A percentile compares a stretch with the other conserved stretches of the same genome.
These are phyloP conservation scores for Lactifluus pinguis DNA, from an alignment of 768 basidiomycete genomes.

Conservation along the genomic window DNA sequence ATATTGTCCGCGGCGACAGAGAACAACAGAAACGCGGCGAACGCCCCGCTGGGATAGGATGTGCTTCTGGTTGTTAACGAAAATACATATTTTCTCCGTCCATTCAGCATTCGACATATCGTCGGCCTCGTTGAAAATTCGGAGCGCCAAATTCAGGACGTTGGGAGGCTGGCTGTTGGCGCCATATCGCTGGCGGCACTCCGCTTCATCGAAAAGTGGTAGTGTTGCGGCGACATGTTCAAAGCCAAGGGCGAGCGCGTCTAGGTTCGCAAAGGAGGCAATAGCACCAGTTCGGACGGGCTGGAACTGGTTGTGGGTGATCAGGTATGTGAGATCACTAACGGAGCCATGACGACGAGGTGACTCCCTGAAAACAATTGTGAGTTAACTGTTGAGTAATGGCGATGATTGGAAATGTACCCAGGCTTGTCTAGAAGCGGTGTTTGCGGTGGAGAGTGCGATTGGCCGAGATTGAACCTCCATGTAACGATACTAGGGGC, in stretches of 20 bases:
- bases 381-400: not conserved
- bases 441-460: constrained; percentile 79
- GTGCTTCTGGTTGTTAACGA: constrained; percentile 59
- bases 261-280: constrained; percentile 77
- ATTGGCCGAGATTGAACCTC: constrained; percentile 91
- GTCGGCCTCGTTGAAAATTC: constrained; percentile 74
- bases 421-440: constrained; percentile 47
- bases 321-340: constrained; percentile 91
- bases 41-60: constrained; percentile 70
- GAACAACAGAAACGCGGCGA: constrained; percentile 83
- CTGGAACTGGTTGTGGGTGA: constrained; percentile 77
- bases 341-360: constrained; percentile 81
- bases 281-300: constrained; percentile 88
- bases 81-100: constrained; percentile 58
- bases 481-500: constrained; percentile 75
- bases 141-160: constrained; percentile 89
- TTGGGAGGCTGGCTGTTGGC: constrained; percentile 70
- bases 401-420: constrained; percentile 27
- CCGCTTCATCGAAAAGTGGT: constrained; percentile 61
- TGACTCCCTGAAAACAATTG: constrained; percentile 33
- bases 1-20: constrained; percentile 87
- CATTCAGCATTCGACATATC: constrained; percentile 72
- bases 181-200: constrained; percentile 72
- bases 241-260: constrained; percentile 63
- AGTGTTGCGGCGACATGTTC: constrained; percentile 61